phyloP scores from a whole-genome alignment of 441 rosid species.

The Breynia disticha region DNA sequence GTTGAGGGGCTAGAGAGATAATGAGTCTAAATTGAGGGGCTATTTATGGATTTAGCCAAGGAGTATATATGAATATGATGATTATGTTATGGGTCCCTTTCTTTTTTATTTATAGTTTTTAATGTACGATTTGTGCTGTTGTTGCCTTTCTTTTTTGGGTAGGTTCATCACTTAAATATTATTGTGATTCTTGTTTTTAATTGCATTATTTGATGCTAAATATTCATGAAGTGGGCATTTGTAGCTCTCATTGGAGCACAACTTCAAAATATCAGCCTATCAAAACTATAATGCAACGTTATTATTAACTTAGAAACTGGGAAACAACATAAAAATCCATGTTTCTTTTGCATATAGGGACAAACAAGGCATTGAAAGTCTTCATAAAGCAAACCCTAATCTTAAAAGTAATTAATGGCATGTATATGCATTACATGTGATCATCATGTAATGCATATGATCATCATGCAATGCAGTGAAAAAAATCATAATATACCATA shows the following conservation, averaged over 20 bases:
- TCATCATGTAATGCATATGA: no score
- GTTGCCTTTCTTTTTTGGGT: slow-evolving; percentile 7
- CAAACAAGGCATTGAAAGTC: no score
- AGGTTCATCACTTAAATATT: neutral
- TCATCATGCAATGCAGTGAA: no score
- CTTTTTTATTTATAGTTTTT: neutral
- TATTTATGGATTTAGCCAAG: neutral
- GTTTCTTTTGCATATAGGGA: neutral
- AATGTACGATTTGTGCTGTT: neutral
- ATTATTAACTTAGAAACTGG: slow-evolving; percentile 12
- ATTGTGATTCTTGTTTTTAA: neutral
- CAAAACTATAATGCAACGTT: neutral
- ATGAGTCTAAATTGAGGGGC: neutral
- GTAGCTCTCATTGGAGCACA: slow-evolving; percentile 2
- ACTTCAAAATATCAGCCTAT: neutral
- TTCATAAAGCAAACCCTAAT: no score
- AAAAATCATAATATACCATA: no score
- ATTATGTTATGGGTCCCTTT: slow-evolving; percentile 9
- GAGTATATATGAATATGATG: neutral
- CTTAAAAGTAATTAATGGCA: no score
- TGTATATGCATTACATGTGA: no score
- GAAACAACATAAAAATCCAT: neutral
- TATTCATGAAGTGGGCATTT: neutral
- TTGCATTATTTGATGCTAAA: slow-evolving; percentile 9
- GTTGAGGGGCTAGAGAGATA: neutral